Base-by-base conservation (phyloP, 495 filamentous ascomycete genomes). In the Pyronema omphalodes region DNA sequence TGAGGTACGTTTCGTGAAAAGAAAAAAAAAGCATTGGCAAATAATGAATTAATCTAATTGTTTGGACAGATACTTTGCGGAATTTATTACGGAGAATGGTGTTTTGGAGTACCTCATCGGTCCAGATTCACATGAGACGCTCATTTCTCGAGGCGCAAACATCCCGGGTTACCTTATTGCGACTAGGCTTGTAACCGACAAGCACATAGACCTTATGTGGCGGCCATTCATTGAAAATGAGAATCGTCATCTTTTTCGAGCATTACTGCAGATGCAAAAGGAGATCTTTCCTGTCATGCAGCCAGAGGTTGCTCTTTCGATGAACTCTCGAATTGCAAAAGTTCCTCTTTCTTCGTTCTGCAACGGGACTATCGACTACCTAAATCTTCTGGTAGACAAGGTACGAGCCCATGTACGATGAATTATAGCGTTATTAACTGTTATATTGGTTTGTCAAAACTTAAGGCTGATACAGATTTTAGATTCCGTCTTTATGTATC, bases 121-220 rank as follows among this genome's bases (percentile, higher is more conserved):
- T 1, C 79, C 88, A 43, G 88, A 86, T 53, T 94, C 91, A 14
- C 91, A 96, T 62, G 84, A 85, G 6, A 86, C 94, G 60, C 76
- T 98, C 54, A 93, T 93, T 44, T 73, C 70, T 41, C 77, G 85
- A 56, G 83, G 84, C 62, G 73, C 74, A 55, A 94, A 95, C 53
- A 83, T 96, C 52, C 71, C 94, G 40, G 83, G 83, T 0, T 96
- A 94, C 56, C 73, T 96, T 46, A 74, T 86, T n/a, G 84, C 91
- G 39, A 93, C 86, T 0, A 67, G 71, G 35, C 81, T 76, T 3
- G 94, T 91, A 63, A 78, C 76, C 7, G 60, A 76, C n/a, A 60
- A 69, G 11, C 81, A 88, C 57, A 83, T 84, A 3, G 83, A 95
- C 58, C 73, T 76, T 9, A 76, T 95, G 44, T 98, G 93, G 91